phyloP scores from a whole-genome alignment of 2,329 filamentous ascomycete species.

The Ramichloridium luteum region DNA sequence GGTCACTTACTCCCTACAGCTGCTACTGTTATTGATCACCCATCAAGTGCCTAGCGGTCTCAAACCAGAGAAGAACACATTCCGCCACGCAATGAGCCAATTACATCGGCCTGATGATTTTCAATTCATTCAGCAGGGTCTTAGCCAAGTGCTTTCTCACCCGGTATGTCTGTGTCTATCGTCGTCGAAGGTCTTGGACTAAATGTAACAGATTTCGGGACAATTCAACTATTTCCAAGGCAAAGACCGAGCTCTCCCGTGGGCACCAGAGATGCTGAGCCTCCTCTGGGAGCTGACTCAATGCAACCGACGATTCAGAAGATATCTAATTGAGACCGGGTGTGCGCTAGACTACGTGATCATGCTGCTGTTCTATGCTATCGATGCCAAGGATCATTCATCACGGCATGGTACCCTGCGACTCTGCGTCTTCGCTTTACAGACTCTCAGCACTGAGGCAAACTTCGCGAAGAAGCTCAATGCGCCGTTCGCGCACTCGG shows the following conservation, averaged over 20 bases:
- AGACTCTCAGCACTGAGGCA: conserved; percentile 85
- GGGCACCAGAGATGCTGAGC: conserved; percentile 91
- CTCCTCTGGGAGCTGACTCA: conserved; percentile 95
- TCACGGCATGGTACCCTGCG: conserved; percentile 84
- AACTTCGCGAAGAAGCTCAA: conserved; percentile 86
- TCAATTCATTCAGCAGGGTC: conserved; percentile 57
- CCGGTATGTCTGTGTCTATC: conserved; percentile 38
- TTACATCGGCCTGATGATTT: conserved; percentile 92
- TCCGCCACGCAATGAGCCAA: conserved; percentile 80
- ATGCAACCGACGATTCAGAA: conserved; percentile 93
- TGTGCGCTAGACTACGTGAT: conserved; percentile 87
- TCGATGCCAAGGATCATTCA: conserved; percentile 75
- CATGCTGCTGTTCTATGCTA: conserved; percentile 79
- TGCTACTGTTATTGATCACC: conserved; percentile 54
- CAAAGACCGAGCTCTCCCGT: conserved; percentile 65
- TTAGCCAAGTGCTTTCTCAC: conserved; percentile 57
- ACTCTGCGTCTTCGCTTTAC: conserved; percentile 94
- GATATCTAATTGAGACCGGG: conserved; percentile 93
- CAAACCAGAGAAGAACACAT: conserved; percentile 60
- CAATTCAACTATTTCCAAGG: conserved; percentile 77
- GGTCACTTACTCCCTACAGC: conserved; percentile 82
- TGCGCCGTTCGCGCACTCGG: conserved; percentile 75
- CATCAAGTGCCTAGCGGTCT: conserved; percentile 17
- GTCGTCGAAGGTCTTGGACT: too few relatives aligned
- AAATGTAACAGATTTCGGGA: conserved; percentile 60